A percentile compares a stretch with the other conserved stretches of the same genome.
Evolutionary conservation across 2,329 filamentous ascomycete genomes (phyloP).

Genomic region (Epichloe bromicola): DNA sequence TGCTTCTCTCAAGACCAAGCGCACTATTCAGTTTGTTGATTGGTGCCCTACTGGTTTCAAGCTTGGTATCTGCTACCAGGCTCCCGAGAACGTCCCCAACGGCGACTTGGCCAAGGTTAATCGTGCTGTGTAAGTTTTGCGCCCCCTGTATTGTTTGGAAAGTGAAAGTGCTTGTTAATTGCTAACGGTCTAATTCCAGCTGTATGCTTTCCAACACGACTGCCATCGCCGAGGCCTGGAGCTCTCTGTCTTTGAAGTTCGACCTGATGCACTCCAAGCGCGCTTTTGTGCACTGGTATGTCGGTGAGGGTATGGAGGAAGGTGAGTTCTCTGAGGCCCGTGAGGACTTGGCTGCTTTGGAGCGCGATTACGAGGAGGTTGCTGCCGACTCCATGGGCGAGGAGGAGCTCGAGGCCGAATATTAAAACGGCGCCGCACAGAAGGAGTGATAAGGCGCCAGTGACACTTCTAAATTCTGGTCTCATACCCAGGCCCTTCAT

Average conservation of each 20-base stretch:
- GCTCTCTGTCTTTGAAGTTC: slow-evolving; percentile 92
- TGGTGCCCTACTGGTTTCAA: slow-evolving; percentile 99
- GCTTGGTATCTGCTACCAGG: slow-evolving; percentile 99
- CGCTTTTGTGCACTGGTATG: slow-evolving; percentile 99
- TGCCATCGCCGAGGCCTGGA: slow-evolving; percentile 96
- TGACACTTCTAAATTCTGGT: slow-evolving; percentile 12
- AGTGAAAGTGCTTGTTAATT: neutral
- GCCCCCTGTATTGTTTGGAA: neutral
- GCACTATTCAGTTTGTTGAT: slow-evolving; percentile 97
- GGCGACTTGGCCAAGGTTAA: slow-evolving; percentile 96
- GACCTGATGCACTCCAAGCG: slow-evolving; percentile 99
- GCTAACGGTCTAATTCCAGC: slow-evolving; percentile 29
- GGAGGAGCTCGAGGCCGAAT: slow-evolving; percentile 82
- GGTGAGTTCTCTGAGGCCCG: slow-evolving; percentile 99
- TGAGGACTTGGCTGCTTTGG: slow-evolving; percentile 93
- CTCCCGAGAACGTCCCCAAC: slow-evolving; percentile 89
- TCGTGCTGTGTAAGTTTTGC: slow-evolving; percentile 75
- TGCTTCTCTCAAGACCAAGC: slow-evolving; percentile 96
- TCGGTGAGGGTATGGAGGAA: slow-evolving; percentile 99
- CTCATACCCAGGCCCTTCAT: slow-evolving; percentile 13
- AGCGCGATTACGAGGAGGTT: slow-evolving; percentile 98
- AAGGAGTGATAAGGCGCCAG: slow-evolving; percentile 3
- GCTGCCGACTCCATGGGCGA: slow-evolving; percentile 85
- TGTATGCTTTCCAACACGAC: slow-evolving; percentile 99
- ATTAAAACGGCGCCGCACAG: slow-evolving; percentile 41